phyloP scores from a whole-genome alignment of 306 rosid species.

The Herpetospermum pedunculosum region DNA sequence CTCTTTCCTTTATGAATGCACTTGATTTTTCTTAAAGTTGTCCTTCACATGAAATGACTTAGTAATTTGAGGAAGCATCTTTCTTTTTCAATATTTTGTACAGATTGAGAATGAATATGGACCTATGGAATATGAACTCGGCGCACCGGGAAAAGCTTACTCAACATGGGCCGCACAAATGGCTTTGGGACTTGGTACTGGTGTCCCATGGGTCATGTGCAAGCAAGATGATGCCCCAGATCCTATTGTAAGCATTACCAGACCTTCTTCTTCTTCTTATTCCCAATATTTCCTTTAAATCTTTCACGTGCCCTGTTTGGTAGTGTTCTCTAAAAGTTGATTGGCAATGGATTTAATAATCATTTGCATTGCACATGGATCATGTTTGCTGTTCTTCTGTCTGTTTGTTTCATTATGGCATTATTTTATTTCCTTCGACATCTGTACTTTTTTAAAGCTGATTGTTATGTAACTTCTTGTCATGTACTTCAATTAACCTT shows the following conservation, averaged over 20 bases:
- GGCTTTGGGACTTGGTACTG: constrained; percentile 87
- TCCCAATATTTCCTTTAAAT: background rate
- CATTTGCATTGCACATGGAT: constrained; percentile 10
- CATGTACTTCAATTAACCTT: background rate
- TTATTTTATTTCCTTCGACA: background rate
- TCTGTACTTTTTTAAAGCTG: background rate
- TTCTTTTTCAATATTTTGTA: constrained; percentile 18
- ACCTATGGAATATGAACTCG: constrained; percentile 79
- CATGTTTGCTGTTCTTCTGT: background rate
- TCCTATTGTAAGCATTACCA: constrained; percentile 59
- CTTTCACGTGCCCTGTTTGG: background rate
- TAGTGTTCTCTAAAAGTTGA: background rate
- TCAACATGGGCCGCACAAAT: constrained; percentile 85
- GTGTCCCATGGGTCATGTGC: constrained; percentile 99
- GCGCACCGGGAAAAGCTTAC: constrained; percentile 74
- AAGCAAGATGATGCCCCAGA: constrained; percentile 99
- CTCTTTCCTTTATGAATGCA: background rate
- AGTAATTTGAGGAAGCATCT: constrained; percentile 1
- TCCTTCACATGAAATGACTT: background rate
- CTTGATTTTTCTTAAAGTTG: background rate
- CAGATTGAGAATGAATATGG: constrained; percentile 99
- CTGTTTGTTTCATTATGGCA: background rate
- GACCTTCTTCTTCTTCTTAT: constrained; percentile 9
- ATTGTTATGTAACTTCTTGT: background rate
- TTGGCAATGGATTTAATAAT: constrained; percentile 5